Base-by-base conservation (phyloP, 2,329 filamentous ascomycete genomes). In the Curvularia spicifera region DNA sequence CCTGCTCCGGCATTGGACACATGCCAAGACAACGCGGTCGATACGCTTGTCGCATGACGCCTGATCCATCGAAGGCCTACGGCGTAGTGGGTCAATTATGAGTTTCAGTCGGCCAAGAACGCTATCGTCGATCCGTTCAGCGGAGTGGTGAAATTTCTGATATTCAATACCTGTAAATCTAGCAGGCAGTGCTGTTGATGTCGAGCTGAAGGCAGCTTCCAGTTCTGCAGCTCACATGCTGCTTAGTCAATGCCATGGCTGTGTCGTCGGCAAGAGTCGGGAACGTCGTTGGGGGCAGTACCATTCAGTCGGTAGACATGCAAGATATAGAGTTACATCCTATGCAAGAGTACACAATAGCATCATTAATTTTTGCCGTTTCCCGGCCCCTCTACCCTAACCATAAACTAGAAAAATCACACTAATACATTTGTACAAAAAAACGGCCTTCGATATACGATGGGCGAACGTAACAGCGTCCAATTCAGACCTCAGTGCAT, bases 1-100 rank as follows among this genome's bases (percentile, higher is more conserved):
- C 40, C 73, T 63, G 44, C 56, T 64, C n/a, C 73, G 66, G 40
- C 73, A 76, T 53, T 73, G 72, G 13, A 74, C 52, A 56, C 73
- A 76, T 24, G 73, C 73, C 6, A 75, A 53, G 20, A 63, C 49
- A n/a, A 73, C 71, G 13, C 73, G 70, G 37, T 73, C 63, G 40
- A 71, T 66, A 5, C 65, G 66, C 54, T 61, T 71, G 10, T 63
- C 28, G 20, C 63, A 58, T 35, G 60, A 24, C 13, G 52, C 24
- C 53, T 47, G 10, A 51, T 72, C 67, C 72, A 73, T 73, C 9
- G 2, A 29, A 18, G 20, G 31, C 33, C 35, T 47, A 56, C 15
- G 47, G 13, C 20, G 42, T 46, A 15, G 26, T 24, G 26, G 47
- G 31, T 10, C 24, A 50, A 39, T 26, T 33, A 29, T 29, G 5